Evolutionary conservation across 805 yeast genomes (phyloP), one percentile per base, ranked within the genome.

Genomic region (Lachancea waltii): DNA sequence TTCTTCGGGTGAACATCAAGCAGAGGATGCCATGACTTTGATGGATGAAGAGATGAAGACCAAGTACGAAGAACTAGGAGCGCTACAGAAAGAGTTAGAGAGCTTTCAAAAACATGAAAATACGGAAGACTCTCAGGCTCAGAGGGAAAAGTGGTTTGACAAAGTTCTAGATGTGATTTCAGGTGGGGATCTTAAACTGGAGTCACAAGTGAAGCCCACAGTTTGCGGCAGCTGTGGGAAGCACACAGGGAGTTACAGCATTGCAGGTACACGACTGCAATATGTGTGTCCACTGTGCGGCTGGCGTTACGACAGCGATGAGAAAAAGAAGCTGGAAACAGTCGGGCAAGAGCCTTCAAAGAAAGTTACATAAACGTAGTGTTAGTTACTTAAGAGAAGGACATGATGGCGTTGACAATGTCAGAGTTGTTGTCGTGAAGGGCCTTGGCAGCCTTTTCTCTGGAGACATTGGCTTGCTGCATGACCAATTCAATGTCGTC

Each of bases 361-460:
- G n/a, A 23, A 5, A 17, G 22, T 27, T 41, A 23, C 13, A 7
- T 22, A 23, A 23, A 23, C 13, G 10, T 23, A 23, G 13, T 11
- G 13, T 11, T 4, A 31, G 17, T 8, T 41, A 30, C 32, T 40
- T 53, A 56, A 30, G 72, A 64, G 65, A 82, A 72, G 49, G 83
- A 79, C 95, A 90, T 85, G 66, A 90, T 86, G 53, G 97, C 90
- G 64, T 89, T 87, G 63, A 92, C 97, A 69, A 92, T 80, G 66
- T 92, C 97, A 66, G 89, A 87, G 56, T 84, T 76, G 73, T 89
- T 86, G 52, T 75, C 81, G 65, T 74, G 82, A 66, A 92, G 75
- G 54, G 97, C 95, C 67, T 82, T 83, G 56, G 78, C 85, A 49
- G 97, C 97, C 75, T 85, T 85, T 56, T 77, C 78, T 72, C 87